Evolutionary conservation across 2,329 filamentous ascomycete species (phyloP).

Genomic region (Tolypocladium pustulatum): DNA sequence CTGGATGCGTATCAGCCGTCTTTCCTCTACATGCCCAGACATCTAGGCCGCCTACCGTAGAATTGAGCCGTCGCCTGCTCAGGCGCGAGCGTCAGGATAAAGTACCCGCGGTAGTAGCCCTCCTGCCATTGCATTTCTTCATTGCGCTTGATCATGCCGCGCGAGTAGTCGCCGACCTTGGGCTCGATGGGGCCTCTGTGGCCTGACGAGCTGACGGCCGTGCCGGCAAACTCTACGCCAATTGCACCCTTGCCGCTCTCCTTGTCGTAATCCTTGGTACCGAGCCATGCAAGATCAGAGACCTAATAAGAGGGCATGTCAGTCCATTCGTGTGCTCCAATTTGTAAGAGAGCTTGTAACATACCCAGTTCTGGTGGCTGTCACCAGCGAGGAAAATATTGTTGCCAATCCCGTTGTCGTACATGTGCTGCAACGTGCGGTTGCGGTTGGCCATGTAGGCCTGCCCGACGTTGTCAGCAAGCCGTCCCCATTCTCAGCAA

Average conservation of each 20-base stretch:
- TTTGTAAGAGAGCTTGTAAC: background rate
- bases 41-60: conserved; percentile 37
- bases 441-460: conserved; percentile 63
- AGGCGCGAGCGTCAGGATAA: conserved; percentile 47
- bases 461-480: conserved; percentile 8
- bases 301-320: conserved; percentile 3
- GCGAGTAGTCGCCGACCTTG: conserved; percentile 34
- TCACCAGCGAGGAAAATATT: conserved; percentile 66
- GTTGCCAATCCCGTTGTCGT: conserved; percentile 58
- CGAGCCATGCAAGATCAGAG: conserved; percentile 47
- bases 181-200: conserved; percentile 49
- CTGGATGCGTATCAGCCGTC: conserved; percentile 2
- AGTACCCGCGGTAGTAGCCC: conserved; percentile 65
- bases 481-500: background rate
- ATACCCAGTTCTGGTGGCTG: conserved; percentile 55
- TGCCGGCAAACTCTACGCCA: conserved; percentile 56
- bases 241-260: conserved; percentile 43
- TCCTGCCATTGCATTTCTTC: conserved; percentile 63
- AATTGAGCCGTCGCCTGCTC: conserved; percentile 51
- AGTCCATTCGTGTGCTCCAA: background rate
- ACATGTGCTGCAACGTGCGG: conserved; percentile 56
- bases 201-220: conserved; percentile 51
- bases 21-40: background rate
- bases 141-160: conserved; percentile 38
- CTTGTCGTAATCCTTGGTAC: conserved; percentile 39